Conservation (phyloP, 495 filamentous ascomycete genomes). For the Rostrohypoxylon terebratum region DNA sequence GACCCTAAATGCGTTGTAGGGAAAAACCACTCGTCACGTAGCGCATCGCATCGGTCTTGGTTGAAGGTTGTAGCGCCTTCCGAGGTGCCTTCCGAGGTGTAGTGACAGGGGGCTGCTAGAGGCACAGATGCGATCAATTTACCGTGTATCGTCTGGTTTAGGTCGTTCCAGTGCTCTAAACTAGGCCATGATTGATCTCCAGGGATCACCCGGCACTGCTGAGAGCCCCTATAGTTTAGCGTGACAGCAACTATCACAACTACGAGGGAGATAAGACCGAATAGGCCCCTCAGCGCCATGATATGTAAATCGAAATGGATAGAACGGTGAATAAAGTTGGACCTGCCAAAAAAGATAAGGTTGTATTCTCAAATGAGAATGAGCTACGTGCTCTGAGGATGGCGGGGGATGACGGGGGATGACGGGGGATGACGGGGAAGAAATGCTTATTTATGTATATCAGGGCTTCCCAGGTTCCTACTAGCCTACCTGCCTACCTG, state of each 20-base stretch:
- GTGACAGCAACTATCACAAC: neutral
- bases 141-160: constrained; percentile 57
- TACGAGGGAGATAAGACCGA: neutral
- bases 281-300: neutral
- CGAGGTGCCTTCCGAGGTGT: neutral
- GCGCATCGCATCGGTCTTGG: constrained; percentile 22
- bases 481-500: no score
- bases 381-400: neutral
- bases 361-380: neutral
- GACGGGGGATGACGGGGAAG: constrained; percentile 3
- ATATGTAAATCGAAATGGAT: neutral
- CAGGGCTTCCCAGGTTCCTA: neutral
- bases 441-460: neutral
- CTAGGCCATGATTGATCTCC: constrained; percentile 64
- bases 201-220: constrained; percentile 51
- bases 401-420: no score
- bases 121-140: constrained; percentile 61
- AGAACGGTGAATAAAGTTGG: neutral
- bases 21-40: constrained; percentile 35
- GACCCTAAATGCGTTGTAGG: constrained; percentile 40
- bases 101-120: constrained; percentile 60
- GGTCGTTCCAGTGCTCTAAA: constrained; percentile 48
- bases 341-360: neutral
- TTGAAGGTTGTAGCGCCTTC: constrained; percentile 28
- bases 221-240: neutral